Base-by-base conservation (phyloP, 257 asterid species). In the Solanum paucissectum region DNA sequence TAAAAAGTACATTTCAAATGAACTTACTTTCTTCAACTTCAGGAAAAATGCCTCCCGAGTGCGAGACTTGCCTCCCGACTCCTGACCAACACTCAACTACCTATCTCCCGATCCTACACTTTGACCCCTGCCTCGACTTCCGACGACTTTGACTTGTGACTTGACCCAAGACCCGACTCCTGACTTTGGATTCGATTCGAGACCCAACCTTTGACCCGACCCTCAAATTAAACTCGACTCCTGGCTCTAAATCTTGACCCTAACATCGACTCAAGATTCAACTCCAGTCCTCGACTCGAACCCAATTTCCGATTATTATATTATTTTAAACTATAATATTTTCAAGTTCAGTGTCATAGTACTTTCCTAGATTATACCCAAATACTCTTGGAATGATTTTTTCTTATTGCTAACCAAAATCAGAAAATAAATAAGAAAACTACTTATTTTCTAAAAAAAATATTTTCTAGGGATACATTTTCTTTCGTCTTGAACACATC, bases 281-380 rank as follows among this genome's bases (percentile, higher is more conserved):
- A 23, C 12, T 58, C 12, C 25, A 7, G 0, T 18, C 12, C 12
- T 20, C 12, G 66, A 58, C 2, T 58, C 1, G 1, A 2, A 18
- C n/a, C n/a, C 1, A 58, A 21, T n/a, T 62, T 9, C 0, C 0
- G 0, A 62, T 62, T 62, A n/a, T 62, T 9, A 0, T 62, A 55
- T 62, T n/a, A 10, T 20, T 62, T 1, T 1, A 23, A 10, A n/a
- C 27, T n/a, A 10, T 62, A n/a, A 62, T 4, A 62, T 62, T 62
- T 62, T 62, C 71, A 62, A 11, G 32, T 62, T n/a, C 3, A n/a
- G 1, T 9, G 14, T 62, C 3, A 23, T 62, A 23, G 12, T 62
- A 58, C 5, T 58, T 58, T 21, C 1, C 2, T 58, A 58, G 5
- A 55, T 55, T 21, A 21, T 58, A 58, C 12, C 5, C 68, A 58